Conservation (phyloP, 441 rosid genomes). For the California macrophylla region DNA sequence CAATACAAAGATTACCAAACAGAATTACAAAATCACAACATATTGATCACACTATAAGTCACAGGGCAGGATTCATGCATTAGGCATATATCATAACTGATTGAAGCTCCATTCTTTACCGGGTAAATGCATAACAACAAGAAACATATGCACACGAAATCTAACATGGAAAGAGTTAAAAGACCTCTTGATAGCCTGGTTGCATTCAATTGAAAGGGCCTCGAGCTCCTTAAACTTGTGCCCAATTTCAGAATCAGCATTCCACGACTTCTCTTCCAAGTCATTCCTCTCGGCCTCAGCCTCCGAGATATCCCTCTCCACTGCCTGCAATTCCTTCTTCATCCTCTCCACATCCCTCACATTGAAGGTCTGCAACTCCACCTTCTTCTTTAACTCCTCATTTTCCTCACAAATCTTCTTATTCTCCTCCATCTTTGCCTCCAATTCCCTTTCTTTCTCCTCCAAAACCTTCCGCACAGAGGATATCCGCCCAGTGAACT, state of each 20-base stretch:
- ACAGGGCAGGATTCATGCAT: neutral
- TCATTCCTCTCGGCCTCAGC: constrained; percentile 52
- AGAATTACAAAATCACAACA: neutral
- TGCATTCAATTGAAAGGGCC: constrained; percentile 56
- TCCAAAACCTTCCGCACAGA: constrained; percentile 39
- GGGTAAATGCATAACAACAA: neutral
- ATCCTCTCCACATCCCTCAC: constrained; percentile 82
- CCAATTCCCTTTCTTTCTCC: constrained; percentile 49
- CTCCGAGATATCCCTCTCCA: constrained; percentile 68
- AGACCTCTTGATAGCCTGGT: constrained; percentile 65
- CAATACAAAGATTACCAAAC: neutral
- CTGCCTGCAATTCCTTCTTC: constrained; percentile 78
- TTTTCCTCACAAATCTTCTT: constrained; percentile 51
- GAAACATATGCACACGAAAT: neutral
- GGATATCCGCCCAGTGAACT: constrained; percentile 29
- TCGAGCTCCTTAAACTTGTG: constrained; percentile 60
- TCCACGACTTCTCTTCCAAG: constrained; percentile 85
- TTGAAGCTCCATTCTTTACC: neutral
- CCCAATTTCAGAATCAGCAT: constrained; percentile 37
- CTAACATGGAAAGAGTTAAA: constrained; percentile 5
- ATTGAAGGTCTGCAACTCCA: constrained; percentile 62
- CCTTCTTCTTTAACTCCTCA: constrained; percentile 57
- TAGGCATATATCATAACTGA: neutral
- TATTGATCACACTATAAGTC: constrained; percentile 2
- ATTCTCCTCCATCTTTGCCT: constrained; percentile 50